Base-by-base conservation (phyloP, 805 yeast genomes). In the Candida caryicola region DNA sequence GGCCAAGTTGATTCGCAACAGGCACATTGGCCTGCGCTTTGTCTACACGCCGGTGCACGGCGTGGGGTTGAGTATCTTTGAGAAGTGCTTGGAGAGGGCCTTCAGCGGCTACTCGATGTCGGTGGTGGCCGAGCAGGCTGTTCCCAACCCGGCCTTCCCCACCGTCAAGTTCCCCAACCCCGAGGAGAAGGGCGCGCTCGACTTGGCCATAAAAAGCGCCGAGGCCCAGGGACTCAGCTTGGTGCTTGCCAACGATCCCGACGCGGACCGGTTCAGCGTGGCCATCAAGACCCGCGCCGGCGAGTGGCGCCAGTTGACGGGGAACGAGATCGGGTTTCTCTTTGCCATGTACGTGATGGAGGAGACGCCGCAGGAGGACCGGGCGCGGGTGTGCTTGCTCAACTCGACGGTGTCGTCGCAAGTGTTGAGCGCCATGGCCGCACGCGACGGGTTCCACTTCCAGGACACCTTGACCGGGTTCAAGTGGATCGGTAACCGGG, bases 21-120 rank as follows among this genome's bases (percentile, higher is more conserved):
- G 38, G 10, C 27, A 55, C 31, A 31, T 62, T 2, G 53, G 57
- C 41, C 64, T 73, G 40, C 56, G 71, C 54, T 80, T 83, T 40
- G 85, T 89, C 1, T 91, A 91, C 55, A 91, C 98, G 0, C 95
- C 98, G 16, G 81, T 91, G 82, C 98, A 91, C 59, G 99, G 99
- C 7, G 95, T 91, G 5, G 99, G 99, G 0, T 64, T 70, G 17
- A 81, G 79, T 31, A 74, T 80, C 17, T 80, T 84, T 29, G 52
- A 56, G 3, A 55, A 64, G 30, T 39, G 45, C 18, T 64, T 78
- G 0, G 53, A 73, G 23, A 44, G 55, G 6, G 48, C 64, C 8
- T 54, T 76, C 15, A 73, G 66, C 1, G 54, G 65, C 2, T 53
- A 51, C 23, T 55, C 57, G 30, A 62, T 55, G 44, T 47, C 59